Conservation (phyloP, 1,139 yeast species). For the Nakaseomyces kungkrabaensis region DNA sequence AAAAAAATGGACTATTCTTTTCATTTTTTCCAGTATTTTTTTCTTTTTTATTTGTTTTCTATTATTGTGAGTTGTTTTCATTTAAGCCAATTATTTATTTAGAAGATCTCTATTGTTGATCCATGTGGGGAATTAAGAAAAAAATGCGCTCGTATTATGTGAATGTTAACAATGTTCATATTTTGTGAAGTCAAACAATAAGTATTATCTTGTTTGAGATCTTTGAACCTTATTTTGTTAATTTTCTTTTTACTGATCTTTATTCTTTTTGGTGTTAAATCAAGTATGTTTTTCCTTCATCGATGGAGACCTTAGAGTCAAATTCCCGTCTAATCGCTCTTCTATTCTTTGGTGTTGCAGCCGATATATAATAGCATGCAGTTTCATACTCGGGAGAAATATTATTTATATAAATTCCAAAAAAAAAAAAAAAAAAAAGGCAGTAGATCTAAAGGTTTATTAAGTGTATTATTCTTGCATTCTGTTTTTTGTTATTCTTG, state of each 20-base stretch:
- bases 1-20: background rate
- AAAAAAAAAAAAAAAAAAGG: background rate
- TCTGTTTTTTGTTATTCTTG: too few species aligned
- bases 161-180: background rate
- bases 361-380: conserved; percentile 26
- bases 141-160: background rate
- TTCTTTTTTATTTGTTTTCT: background rate
- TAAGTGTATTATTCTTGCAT: too few species aligned
- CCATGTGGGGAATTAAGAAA: background rate
- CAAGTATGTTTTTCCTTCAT: conserved; percentile 5
- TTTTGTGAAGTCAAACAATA: background rate
- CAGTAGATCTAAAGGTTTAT: background rate
- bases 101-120: background rate
- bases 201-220: background rate
- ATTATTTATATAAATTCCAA: background rate
- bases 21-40: background rate
- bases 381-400: conserved; percentile 32
- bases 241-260: background rate
- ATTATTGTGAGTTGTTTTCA: too few species aligned
- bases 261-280: background rate
- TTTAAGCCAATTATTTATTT: background rate
- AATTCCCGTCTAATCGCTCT: conserved; percentile 33
- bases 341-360: conserved; percentile 18
- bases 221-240: background rate
- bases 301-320: conserved; percentile 23